Percentiles rank a stretch among this genome's conserved stretches.
These are phyloP conservation scores for Leccinum glutinopallens DNA, from an alignment of 1,284 basidiomycete species.

Conservation along the genomic window DNA sequence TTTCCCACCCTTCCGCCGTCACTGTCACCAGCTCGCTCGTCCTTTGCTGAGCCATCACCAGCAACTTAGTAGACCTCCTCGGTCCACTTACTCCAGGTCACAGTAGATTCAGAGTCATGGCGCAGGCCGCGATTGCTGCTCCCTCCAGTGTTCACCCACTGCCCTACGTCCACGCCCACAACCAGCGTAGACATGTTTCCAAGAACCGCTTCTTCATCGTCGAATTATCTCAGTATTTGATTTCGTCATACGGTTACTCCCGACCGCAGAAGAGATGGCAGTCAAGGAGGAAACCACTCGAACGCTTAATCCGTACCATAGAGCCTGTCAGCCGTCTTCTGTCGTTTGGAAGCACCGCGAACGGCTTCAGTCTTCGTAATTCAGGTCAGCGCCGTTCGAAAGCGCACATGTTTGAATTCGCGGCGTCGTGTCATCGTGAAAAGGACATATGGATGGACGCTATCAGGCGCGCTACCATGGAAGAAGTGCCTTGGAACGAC, in stretches of 20 bases:
- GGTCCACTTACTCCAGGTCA: constrained; percentile 5
- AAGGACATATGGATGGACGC: constrained; percentile 82
- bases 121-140: constrained; percentile 31
- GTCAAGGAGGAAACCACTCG: constrained; percentile 94
- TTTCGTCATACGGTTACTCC: constrained; percentile 88
- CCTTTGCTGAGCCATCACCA: constrained; percentile 11
- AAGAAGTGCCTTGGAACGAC: constrained; percentile 49
- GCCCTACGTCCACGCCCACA: constrained; percentile 31
- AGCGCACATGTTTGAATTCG: constrained; percentile 79
- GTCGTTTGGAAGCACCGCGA: constrained; percentile 94
- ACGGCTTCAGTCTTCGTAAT: constrained; percentile 92
- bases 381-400: constrained; percentile 69
- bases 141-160: constrained; percentile 27
- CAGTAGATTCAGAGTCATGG: constrained; percentile 20
- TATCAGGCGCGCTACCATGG: constrained; percentile 51
- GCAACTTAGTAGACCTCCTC: constrained; percentile 14
- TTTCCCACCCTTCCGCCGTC: constrained; percentile 19
- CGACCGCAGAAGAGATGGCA: constrained; percentile 85
- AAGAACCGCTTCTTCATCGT: constrained; percentile 63
- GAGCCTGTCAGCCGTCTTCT: constrained; percentile 89
- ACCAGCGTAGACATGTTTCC: constrained; percentile 41
- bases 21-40: constrained; percentile 4
- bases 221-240: constrained; percentile 76
- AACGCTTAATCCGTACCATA: constrained; percentile 92
- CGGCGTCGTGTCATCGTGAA: constrained; percentile 79